Evolutionary conservation across 2,329 filamentous ascomycete genomes (phyloP), one percentile per base, ranked within the genome.

Genomic region (Camillea tinctor): DNA sequence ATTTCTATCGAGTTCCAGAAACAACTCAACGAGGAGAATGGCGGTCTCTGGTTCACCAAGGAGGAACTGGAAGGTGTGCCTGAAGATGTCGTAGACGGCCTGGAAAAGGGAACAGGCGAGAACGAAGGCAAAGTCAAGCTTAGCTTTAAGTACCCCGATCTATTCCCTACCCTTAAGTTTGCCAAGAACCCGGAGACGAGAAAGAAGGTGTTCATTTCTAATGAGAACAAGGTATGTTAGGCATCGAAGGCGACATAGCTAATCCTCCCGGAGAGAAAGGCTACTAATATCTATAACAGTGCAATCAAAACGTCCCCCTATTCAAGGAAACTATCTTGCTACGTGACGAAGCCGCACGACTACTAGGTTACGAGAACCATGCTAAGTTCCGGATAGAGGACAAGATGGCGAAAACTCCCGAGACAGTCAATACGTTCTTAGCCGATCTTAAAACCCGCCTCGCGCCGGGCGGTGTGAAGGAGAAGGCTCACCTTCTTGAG

Each of bases 131-230:
- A 91, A 72, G 79, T 92, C 68, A 88, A 85, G 75, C 79, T 94
- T 49, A 88, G 85, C 5, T 94, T 93, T 82, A 94, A 94, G 77
- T 94, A 94, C 73, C 90, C 90, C 1, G 90, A 93, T 72, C 81
- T 92, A 44, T 90, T 92, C 76, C 91, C 91, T 0, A 83, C 89
- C 1, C 80, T 92, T 67, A 94, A 93, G 78, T 93, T 92, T 71
- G 90, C 89, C 51, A 84, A 85, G 70, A 85, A 90, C 69, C 80
- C 88, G 17, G 86, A 90, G 63, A 88, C 86, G 3, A 83, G 91
- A 56, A 84, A 84, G 70, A 85, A 84, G 72, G 80, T 93, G 52
- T 89, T 90, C 60, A 82, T 93, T 62, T 84, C 83, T 13, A 93
- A 93, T 69, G 89, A 93, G 73, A 94, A 94, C 78, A 94, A 93